Conservation (phyloP, 1,284 basidiomycete species). For the Papiliotrema flavescens region DNA sequence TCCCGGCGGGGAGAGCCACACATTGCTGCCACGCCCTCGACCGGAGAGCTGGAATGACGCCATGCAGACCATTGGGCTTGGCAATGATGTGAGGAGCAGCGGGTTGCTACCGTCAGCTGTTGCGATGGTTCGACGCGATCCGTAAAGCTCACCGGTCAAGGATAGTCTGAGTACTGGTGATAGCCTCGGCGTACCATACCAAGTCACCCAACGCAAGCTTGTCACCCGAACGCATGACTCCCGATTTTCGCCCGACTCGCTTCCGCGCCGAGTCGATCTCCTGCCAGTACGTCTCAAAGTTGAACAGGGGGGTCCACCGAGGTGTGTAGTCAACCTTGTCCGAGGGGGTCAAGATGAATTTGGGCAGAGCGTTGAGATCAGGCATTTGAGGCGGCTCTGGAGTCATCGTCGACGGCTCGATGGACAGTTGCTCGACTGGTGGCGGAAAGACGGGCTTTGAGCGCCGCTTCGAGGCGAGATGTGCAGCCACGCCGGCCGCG, state of each 20-base stretch:
- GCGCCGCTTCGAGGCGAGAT: slow-evolving; percentile 40
- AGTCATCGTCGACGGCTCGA: slow-evolving; percentile 46
- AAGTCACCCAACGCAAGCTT: slow-evolving; percentile 61
- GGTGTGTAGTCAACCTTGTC: slow-evolving; percentile 23
- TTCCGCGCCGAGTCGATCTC: slow-evolving; percentile 42
- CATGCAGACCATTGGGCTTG: slow-evolving; percentile 68
- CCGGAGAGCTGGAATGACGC: slow-evolving; percentile 85
- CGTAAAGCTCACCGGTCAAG: slow-evolving; percentile 71
- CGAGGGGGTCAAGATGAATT: slow-evolving; percentile 38
- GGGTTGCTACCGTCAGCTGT: slow-evolving; percentile 61
- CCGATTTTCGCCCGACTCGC: slow-evolving; percentile 26
- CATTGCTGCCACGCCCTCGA: slow-evolving; percentile 81
- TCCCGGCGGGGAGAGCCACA: slow-evolving; percentile 89
- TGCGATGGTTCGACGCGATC: not conserved
- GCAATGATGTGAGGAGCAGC: slow-evolving; percentile 64
- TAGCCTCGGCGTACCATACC: slow-evolving; percentile 79
- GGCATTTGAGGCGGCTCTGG: slow-evolving; percentile 54
- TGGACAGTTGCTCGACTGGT: slow-evolving; percentile 11
- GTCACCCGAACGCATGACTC: slow-evolving; percentile 27
- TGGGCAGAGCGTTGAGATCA: slow-evolving; percentile 38
- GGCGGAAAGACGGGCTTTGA: slow-evolving; percentile 41
- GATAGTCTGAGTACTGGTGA: slow-evolving; percentile 94
- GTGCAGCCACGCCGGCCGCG: slow-evolving; percentile 35
- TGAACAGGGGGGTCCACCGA: slow-evolving; percentile 51
- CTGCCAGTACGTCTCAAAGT: slow-evolving; percentile 48